These are phyloP conservation scores for Pistacia vera DNA, from an alignment of 345 rosid species.

Conservation along the genomic window DNA sequence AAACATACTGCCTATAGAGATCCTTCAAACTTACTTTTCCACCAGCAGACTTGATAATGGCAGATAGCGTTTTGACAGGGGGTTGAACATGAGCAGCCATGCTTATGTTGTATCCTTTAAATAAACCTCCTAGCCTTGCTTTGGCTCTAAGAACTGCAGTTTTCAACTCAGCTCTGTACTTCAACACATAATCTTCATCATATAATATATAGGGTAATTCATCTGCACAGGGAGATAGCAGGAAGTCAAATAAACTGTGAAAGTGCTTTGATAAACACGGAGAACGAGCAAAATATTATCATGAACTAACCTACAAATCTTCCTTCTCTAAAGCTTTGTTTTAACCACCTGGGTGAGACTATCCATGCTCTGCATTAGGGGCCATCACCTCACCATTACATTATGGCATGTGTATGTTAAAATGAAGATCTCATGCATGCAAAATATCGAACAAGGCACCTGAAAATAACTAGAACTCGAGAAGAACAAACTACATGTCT, in stretches of 20 bases:
- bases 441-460: not conserved
- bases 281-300: not conserved
- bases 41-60: constrained; percentile 68
- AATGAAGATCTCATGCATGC: not conserved
- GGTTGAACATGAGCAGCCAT: constrained; percentile 56
- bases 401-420: not conserved
- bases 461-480: too few relatives aligned
- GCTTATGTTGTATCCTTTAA: constrained; percentile 62
- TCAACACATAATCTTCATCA: constrained; percentile 58
- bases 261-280: not conserved
- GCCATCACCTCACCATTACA: constrained; percentile 12
- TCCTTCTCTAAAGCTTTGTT: constrained; percentile 58
- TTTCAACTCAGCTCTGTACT: constrained; percentile 59
- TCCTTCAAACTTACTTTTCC: constrained; percentile 60
- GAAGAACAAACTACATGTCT: too few relatives aligned
- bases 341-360: constrained; percentile 74
- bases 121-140: constrained; percentile 55
- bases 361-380: constrained; percentile 75
- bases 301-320: constrained; percentile 69
- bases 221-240: constrained; percentile 38
- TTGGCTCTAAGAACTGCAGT: constrained; percentile 59
- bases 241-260: constrained; percentile 14
- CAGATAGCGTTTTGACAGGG: constrained; percentile 44
- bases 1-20: not conserved
- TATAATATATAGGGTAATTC: constrained; percentile 49